phyloP scores from a whole-genome alignment of 352 stramenopile species.

The Hyaloperonospora arabidopsidis region DNA sequence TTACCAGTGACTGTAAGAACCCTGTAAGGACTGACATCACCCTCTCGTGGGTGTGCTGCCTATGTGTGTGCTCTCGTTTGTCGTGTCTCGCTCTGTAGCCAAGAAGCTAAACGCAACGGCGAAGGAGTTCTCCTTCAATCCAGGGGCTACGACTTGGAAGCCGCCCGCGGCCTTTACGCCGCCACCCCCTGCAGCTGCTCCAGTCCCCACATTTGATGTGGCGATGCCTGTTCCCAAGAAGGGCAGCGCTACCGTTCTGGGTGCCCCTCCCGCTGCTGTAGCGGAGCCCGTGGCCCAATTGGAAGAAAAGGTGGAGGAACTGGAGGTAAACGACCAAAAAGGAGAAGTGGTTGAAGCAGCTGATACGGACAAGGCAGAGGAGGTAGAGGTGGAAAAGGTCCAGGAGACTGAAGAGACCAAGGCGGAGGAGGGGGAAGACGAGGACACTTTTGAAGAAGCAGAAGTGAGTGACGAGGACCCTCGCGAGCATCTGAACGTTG shows the following conservation, averaged over 20 bases:
- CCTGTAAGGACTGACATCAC: background rate
- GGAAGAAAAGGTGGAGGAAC: conserved; percentile 28
- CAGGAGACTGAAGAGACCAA: conserved; percentile 32
- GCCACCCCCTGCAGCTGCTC: conserved; percentile 37
- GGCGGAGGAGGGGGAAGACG: conserved; percentile 28
- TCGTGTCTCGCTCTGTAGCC: conserved; percentile 18
- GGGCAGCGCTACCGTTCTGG: conserved; percentile 36
- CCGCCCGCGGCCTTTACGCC: conserved; percentile 36
- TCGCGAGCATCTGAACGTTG: conserved; percentile 97
- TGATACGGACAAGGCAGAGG: conserved; percentile 20
- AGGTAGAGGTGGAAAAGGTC: conserved; percentile 20
- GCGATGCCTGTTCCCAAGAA: conserved; percentile 75
- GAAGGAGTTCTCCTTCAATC: conserved; percentile 79
- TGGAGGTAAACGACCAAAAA: conserved; percentile 20
- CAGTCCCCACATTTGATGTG: conserved; percentile 41
- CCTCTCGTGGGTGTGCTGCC: background rate
- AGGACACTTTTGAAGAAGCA: conserved; percentile 54
- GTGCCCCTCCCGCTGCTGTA: conserved; percentile 12
- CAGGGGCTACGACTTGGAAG: conserved; percentile 49
- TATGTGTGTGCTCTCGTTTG: background rate
- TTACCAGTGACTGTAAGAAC: background rate
- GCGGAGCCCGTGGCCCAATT: conserved; percentile 23
- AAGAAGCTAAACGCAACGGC: conserved; percentile 66
- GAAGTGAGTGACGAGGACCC: conserved; percentile 89
- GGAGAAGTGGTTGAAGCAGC: conserved; percentile 9